Conservation (phyloP, 2,329 filamentous ascomycete species). For the Fusarium dlaminii region DNA sequence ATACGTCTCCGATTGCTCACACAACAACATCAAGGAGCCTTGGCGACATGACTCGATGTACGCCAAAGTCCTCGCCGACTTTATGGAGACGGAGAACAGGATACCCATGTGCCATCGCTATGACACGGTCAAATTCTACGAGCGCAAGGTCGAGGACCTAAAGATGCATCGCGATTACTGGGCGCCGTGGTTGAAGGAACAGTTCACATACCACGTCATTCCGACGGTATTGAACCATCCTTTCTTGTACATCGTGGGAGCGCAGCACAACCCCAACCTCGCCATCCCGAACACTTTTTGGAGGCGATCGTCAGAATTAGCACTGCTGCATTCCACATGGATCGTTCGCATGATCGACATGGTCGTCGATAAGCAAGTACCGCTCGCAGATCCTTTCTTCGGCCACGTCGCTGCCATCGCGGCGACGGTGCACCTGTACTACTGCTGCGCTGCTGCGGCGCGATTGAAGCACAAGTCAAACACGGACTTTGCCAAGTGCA, state of each 20-base stretch:
- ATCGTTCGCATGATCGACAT: conserved; percentile 64
- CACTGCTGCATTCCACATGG: conserved; percentile 63
- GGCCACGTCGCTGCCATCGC: conserved; percentile 62
- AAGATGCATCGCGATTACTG: conserved; percentile 58
- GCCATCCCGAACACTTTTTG: conserved; percentile 65
- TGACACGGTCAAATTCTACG: conserved; percentile 62
- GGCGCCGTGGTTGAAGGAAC: conserved; percentile 62
- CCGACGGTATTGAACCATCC: conserved; percentile 62
- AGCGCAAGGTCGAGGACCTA: conserved; percentile 58
- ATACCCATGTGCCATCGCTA: conserved; percentile 62
- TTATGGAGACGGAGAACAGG: conserved; percentile 60
- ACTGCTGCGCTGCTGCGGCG: conserved; percentile 60
- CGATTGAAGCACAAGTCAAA: conserved; percentile 62
- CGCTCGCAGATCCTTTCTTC: conserved; percentile 61
- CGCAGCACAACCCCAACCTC: conserved; percentile 61
- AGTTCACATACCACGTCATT: conserved; percentile 63
- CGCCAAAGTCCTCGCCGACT: conserved; percentile 59
- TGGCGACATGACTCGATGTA: conserved; percentile 64
- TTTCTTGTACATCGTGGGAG: conserved; percentile 62
- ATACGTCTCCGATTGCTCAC: conserved; percentile 59
- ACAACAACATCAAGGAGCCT: conserved; percentile 58
- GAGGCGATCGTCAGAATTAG: conserved; percentile 61
- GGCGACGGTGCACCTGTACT: conserved; percentile 63
- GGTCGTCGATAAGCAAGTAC: conserved; percentile 60
- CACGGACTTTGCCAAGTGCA: conserved; percentile 61